Conservation (phyloP, 202 grass and related monocot species). For the Setaria viridis region DNA sequence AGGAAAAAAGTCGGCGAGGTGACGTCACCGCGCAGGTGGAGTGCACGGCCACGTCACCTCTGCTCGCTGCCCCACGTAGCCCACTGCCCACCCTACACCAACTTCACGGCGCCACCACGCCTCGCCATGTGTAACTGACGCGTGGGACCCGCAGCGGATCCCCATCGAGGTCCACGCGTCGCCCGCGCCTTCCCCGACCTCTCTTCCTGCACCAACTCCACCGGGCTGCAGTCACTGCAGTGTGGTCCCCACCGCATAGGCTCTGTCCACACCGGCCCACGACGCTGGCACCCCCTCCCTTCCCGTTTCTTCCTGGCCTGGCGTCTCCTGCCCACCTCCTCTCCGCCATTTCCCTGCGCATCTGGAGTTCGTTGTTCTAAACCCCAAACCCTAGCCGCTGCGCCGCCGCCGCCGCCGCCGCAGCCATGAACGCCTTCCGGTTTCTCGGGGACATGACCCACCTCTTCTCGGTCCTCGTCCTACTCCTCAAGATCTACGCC, state of each 20-base stretch:
- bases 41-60: slow-evolving; percentile 49
- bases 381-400: slow-evolving; percentile 41
- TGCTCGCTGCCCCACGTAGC: not conserved
- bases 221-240: not conserved
- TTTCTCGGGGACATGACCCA: slow-evolving; percentile 98
- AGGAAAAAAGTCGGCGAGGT: not conserved
- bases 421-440: slow-evolving; percentile 90
- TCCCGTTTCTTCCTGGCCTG: slow-evolving; percentile 26
- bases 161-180: not conserved
- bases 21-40: slow-evolving; percentile 16
- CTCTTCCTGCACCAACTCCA: not conserved
- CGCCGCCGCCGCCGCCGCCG: not conserved
- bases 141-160: not conserved
- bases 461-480: slow-evolving; percentile 93
- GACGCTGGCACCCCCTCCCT: slow-evolving; percentile 11
- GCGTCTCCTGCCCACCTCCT: not conserved
- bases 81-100: not conserved
- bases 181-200: not conserved
- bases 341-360: slow-evolving; percentile 48
- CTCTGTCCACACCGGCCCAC: slow-evolving; percentile 4
- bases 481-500: slow-evolving; percentile 99
- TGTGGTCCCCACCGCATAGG: not conserved
- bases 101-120: not conserved
- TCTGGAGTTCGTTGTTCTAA: slow-evolving; percentile 36
- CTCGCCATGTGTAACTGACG: not conserved